Evolutionary conservation across 768 basidiomycete genomes (phyloP), one percentile per base, ranked within the genome.

Genomic region (Tulasnella sp.): DNA sequence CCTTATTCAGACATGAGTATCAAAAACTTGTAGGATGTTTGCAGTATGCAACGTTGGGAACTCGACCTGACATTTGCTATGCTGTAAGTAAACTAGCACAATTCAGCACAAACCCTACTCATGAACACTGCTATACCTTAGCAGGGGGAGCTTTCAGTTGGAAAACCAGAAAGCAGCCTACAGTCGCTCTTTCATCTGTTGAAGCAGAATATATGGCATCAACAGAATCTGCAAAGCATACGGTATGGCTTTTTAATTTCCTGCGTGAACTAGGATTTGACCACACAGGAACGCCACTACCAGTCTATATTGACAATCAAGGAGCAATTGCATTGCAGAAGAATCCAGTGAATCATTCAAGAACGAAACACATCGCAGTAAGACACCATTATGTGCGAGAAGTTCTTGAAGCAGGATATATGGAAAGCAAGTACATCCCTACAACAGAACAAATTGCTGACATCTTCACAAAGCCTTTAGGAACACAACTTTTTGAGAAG

Each of bases 41-140:
- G 58, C 76, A 80, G 71, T 83, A 81, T 80, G 56, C 80, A n/a
- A 78, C 82, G 19, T 74, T 81, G 18, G 77, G 76, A 42, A 83
- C 81, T 39, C 62, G 82, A 62, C 81, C 81, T 21, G 83, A 87
- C 74, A 79, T 84, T 3, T 77, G 82, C 58, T 86, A 82, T 82
- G 83, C 84, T 16, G 83, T 85, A 12, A 77, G 79, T 1, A 79
- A 77, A 14, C 81, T 86, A 1, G 77, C 82, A 19, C 80, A 81
- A 24, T 86, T 79, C 46, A 81, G 74, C 72, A 62, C 38, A 18
- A 81, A 79, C 27, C 82, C 82, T 14, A 71, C 74, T 5, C 36
- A 21, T 21, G 46, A n/a, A 27, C 81, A 82, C 52, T 82, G 79
- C n/a, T n/a, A n/a, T n/a, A n/a, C n/a, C n/a, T n/a, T n/a, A 27